Base-by-base conservation (phyloP, 192 early-diverging fungal species). In the Borealophlyctis nickersoniae region DNA sequence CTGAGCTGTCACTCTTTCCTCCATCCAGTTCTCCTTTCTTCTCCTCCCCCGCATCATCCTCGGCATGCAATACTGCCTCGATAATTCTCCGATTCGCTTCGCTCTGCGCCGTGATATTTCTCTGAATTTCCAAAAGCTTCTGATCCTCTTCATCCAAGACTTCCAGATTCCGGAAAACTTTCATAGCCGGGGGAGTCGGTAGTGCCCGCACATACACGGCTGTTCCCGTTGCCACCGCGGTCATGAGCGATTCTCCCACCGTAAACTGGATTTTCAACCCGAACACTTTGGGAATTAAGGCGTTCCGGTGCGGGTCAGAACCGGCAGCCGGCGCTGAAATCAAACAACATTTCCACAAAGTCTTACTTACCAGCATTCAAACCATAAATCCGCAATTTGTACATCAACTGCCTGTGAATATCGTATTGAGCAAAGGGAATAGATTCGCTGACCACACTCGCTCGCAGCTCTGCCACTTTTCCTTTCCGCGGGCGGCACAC, bases 391-490 rank as follows among this genome's bases (percentile, higher is more conserved):
- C 86, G 82, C 26, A 91, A 80, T 60, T 91, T 91, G 73, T 88
- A 89, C 68, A 89, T 79, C 13, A 92, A 73, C 62, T 92, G 91
- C 30, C 89, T 77, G 68, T 92, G 89, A 26, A 92, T 64, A 58
- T 92, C 91, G 76, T 91, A 92, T 64, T 92, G 89, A 1, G 87
- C 77, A 59, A 92, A 92, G 1, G 91, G 91, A 45, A 92, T 81
- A 0, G 89, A 82, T 49, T 92, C 91, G 71, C 84, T 87, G 48
- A 91, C 82, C 53, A 82, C 76, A 7, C 71, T 75, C 0, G 91
- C 88, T 50, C 86, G 81, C 9, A 77, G 75, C 49, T 92, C 89
- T 23, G 87, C 89, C 29, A 61, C 71, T 24, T 75, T 71, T 14
- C 35, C 60, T 50, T 80, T 79, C 54, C 73, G 72, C 9, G 51